Conservation (phyloP, 768 basidiomycete species). For the Hygrocybe coccinea region DNA sequence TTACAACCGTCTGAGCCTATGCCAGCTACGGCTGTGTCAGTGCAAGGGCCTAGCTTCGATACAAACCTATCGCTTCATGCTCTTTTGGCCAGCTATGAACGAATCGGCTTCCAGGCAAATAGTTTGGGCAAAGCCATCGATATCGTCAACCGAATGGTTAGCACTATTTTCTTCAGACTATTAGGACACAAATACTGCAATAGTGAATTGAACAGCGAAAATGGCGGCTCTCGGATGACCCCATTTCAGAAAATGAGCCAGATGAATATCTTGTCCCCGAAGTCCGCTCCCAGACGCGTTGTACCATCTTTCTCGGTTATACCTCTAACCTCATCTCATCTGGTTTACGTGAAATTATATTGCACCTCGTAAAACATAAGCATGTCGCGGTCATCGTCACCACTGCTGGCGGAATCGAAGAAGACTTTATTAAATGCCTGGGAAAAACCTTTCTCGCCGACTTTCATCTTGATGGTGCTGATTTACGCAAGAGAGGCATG, state of each 20-base stretch:
- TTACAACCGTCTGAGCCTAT: slow-evolving; percentile 72
- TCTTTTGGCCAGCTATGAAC: slow-evolving; percentile 74
- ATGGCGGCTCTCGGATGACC: slow-evolving; percentile 88
- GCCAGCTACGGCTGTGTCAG: slow-evolving; percentile 57
- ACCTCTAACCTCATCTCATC: slow-evolving; percentile 99
- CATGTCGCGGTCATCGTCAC: slow-evolving; percentile 89
- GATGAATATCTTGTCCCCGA: slow-evolving; percentile 57
- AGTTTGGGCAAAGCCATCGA: slow-evolving; percentile 84
- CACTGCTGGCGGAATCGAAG: slow-evolving; percentile 96
- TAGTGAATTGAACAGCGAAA: slow-evolving; percentile 49
- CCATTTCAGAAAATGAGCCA: slow-evolving; percentile 61
- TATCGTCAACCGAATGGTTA: slow-evolving; percentile 90
- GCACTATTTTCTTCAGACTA: slow-evolving; percentile 6
- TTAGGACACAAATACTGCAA: neutral
- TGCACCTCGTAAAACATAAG: slow-evolving; percentile 88
- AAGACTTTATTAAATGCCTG: slow-evolving; percentile 98
- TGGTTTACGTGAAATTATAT: slow-evolving; percentile 87
- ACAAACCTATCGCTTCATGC: slow-evolving; percentile 56
- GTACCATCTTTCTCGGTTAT: slow-evolving; percentile 92
- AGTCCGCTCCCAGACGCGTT: slow-evolving; percentile 66
- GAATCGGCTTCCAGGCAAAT: slow-evolving; percentile 97
- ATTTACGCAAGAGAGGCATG: slow-evolving; percentile 82
- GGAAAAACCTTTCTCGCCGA: slow-evolving; percentile 95
- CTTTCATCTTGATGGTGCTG: slow-evolving; percentile 87
- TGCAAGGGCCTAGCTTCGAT: slow-evolving; percentile 87